Conservation (phyloP, 805 yeast genomes). For the Candida chauliodis region DNA sequence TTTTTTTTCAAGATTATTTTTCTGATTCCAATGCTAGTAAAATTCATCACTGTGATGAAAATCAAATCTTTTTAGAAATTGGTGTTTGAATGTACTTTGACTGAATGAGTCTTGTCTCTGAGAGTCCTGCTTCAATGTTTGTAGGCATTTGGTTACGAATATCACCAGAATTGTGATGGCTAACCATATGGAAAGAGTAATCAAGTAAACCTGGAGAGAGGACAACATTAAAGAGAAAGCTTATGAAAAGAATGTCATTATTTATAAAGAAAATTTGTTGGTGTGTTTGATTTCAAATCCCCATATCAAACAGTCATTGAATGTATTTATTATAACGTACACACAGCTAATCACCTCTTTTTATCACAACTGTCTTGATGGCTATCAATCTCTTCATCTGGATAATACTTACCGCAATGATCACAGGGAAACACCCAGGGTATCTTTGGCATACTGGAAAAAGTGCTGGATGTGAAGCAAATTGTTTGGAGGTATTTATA, state of each 20-base stretch:
- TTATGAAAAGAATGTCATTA: too few relatives aligned
- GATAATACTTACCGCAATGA: slow-evolving; percentile 4
- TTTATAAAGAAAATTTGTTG: too few relatives aligned
- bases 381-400: slow-evolving; percentile 3
- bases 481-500: too few relatives aligned
- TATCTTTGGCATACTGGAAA: background rate
- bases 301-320: background rate
- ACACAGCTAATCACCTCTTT: background rate
- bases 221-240: background rate
- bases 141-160: background rate
- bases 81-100: too few relatives aligned
- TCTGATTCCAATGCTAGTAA: background rate
- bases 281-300: too few relatives aligned
- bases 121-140: background rate
- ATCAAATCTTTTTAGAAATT: background rate
- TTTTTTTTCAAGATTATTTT: background rate
- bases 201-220: slow-evolving; percentile 1
- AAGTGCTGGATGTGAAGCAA: background rate
- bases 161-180: background rate
- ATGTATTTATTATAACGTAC: too few relatives aligned
- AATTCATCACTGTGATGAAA: too few relatives aligned
- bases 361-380: slow-evolving; percentile 4
- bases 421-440: slow-evolving; percentile 6
- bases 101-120: too few relatives aligned
- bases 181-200: background rate